A percentile compares a stretch with the other conserved stretches of the same genome.
Conservation (phyloP, 2,329 filamentous ascomycete genomes). For the Fusarium sp. region DNA sequence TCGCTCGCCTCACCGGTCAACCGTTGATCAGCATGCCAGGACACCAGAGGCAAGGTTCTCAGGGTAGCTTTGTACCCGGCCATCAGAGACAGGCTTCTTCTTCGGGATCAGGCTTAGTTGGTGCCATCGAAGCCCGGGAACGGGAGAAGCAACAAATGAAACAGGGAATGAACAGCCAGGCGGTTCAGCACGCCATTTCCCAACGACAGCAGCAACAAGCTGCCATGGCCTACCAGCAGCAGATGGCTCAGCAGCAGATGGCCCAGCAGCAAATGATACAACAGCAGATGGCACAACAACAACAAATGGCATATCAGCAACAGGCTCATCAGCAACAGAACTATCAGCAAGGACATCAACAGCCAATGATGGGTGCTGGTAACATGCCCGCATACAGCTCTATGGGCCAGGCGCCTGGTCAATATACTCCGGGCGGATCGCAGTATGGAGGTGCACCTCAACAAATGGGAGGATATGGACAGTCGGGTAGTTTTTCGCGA, state of each 20-base stretch:
- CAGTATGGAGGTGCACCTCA: slow-evolving; percentile 39
- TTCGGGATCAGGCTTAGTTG: slow-evolving; percentile 73
- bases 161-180: slow-evolving; percentile 66
- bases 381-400: slow-evolving; percentile 41
- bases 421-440: slow-evolving; percentile 34
- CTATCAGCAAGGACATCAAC: slow-evolving; percentile 39
- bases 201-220: slow-evolving; percentile 35
- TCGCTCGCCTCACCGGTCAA: slow-evolving; percentile 83
- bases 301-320: slow-evolving; percentile 55
- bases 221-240: slow-evolving; percentile 44
- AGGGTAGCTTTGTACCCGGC: slow-evolving; percentile 67
- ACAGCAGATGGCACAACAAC: slow-evolving; percentile 43
- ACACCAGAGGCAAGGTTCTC: slow-evolving; percentile 60
- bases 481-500: slow-evolving; percentile 47
- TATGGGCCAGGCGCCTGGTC: slow-evolving; percentile 38
- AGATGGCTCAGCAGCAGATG: slow-evolving; percentile 63
- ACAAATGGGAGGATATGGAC: slow-evolving; percentile 32
- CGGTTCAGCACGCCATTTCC: slow-evolving; percentile 36
- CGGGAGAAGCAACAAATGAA: slow-evolving; percentile 79
- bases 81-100: slow-evolving; percentile 62
- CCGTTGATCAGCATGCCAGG: slow-evolving; percentile 77
- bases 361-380: slow-evolving; percentile 42
- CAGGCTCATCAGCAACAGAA: slow-evolving; percentile 56
- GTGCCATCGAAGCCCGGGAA: slow-evolving; percentile 82
- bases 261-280: slow-evolving; percentile 44